Evolutionary conservation across 140 eudicot genomes (phyloP).

Genomic region (Cichorium intybus): DNA sequence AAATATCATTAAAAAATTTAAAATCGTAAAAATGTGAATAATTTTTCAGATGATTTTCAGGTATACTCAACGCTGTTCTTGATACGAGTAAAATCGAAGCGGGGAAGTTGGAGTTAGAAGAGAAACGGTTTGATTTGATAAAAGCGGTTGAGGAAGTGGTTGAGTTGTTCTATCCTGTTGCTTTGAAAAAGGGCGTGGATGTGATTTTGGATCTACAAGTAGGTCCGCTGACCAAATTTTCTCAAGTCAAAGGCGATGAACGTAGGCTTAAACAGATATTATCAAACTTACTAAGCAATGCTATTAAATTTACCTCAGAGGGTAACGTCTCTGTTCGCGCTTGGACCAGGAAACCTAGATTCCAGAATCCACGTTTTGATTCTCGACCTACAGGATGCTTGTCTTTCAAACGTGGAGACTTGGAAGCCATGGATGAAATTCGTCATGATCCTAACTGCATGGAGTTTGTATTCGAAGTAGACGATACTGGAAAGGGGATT

Average conservation of each 20-base stretch:
- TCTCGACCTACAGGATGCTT: constrained; percentile 32
- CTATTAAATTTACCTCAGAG: constrained; percentile 68
- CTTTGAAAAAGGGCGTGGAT: constrained; percentile 65
- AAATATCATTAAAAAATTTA: neutral
- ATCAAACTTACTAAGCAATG: constrained; percentile 73
- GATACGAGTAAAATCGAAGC: constrained; percentile 71
- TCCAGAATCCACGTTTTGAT: constrained; percentile 24
- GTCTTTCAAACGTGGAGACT: constrained; percentile 13
- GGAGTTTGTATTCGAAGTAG: constrained; percentile 75
- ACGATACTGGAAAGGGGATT: constrained; percentile 80
- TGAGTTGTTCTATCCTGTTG: constrained; percentile 64
- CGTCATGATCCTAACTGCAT: constrained; percentile 40
- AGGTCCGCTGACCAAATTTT: constrained; percentile 43
- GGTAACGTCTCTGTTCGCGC: constrained; percentile 71
- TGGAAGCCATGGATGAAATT: constrained; percentile 21
- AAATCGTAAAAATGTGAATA: neutral
- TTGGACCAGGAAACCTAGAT: constrained; percentile 39
- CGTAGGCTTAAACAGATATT: constrained; percentile 66
- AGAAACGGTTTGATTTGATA: constrained; percentile 51
- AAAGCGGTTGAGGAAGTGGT: constrained; percentile 58
- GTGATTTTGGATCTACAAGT: constrained; percentile 60
- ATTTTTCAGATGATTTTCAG: constrained; percentile 33
- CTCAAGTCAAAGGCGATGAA: constrained; percentile 69
- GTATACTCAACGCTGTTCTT: constrained; percentile 58
- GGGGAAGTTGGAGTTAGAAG: constrained; percentile 61